Evolutionary conservation across 2,329 filamentous ascomycete genomes (phyloP).

Genomic region (Magnaporthiopsis incrustans): DNA sequence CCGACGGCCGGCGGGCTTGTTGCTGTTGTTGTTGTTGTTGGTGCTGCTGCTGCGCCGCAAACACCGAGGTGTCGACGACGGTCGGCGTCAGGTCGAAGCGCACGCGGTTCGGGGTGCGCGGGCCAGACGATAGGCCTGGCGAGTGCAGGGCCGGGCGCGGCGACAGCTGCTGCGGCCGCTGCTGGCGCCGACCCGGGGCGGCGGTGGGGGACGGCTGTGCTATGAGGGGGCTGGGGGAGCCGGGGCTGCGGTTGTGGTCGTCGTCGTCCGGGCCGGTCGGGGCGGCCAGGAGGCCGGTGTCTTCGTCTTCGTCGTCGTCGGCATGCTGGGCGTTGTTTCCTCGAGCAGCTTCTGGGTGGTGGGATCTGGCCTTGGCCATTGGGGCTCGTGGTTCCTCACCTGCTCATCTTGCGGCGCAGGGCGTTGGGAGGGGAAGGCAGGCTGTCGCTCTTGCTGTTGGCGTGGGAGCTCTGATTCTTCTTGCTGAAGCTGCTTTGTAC

Average conservation of each 20-base stretch:
- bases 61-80: conserved; percentile 19
- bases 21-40: neutral
- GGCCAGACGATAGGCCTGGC: conserved; percentile 15
- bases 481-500: neutral
- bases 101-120: conserved; percentile 63
- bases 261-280: neutral
- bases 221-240: neutral
- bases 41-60: neutral
- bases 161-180: neutral
- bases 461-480: too few relatives aligned
- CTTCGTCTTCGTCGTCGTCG: conserved; percentile 4
- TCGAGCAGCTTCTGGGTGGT: conserved; percentile 2
- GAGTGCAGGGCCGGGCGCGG: conserved; percentile 4
- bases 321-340: conserved; percentile 4
- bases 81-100: conserved; percentile 58
- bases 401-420: conserved; percentile 4
- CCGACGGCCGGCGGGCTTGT: conserved; percentile 1
- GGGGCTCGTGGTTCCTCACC: conserved; percentile 3
- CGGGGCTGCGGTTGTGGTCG: neutral
- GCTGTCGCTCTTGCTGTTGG: neutral
- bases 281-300: conserved; percentile 5
- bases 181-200: neutral
- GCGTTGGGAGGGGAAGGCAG: neutral
- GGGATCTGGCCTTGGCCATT: conserved; percentile 8
- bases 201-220: too few relatives aligned